phyloP scores from a whole-genome alignment of 768 basidiomycete genomes.

The Strobilomyces echinocephalus region DNA sequence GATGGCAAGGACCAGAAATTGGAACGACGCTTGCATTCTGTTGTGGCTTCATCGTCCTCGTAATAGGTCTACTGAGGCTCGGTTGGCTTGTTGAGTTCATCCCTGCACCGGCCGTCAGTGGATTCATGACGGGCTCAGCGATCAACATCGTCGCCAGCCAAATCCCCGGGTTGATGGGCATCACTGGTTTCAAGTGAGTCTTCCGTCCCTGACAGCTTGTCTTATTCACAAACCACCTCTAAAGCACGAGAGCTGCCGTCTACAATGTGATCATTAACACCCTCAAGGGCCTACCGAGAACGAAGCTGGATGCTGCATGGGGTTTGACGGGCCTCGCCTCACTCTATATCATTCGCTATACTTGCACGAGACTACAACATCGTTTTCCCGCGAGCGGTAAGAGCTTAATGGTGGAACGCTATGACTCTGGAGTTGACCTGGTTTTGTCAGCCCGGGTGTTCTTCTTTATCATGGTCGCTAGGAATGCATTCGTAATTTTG shows the following conservation, averaged over 20 bases:
- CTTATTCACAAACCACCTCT: conserved; percentile 2
- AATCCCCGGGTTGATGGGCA: conserved; percentile 86
- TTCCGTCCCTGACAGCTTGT: no score
- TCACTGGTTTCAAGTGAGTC: conserved; percentile 74
- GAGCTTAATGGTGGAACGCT: conserved; percentile 10
- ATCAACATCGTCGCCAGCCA: conserved; percentile 87
- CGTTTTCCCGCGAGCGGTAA: conserved; percentile 61
- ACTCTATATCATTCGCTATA: conserved; percentile 65
- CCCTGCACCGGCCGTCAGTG: conserved; percentile 76
- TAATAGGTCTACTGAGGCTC: conserved; percentile 80
- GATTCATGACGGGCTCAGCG: conserved; percentile 96
- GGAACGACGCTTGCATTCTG: conserved; percentile 82
- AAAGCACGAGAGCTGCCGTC: conserved; percentile 77
- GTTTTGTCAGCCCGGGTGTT: conserved; percentile 50
- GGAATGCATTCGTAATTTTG: conserved; percentile 86
- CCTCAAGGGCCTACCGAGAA: conserved; percentile 70
- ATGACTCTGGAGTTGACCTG: conserved; percentile 1
- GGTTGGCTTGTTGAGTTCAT: conserved; percentile 98
- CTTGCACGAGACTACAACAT: conserved; percentile 46
- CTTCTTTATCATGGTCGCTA: conserved; percentile 74
- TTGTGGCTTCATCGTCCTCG: conserved; percentile 87
- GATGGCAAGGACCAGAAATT: conserved; percentile 67
- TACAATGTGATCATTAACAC: conserved; percentile 92
- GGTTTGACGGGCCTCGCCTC: conserved; percentile 71
- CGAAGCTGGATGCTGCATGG: conserved; percentile 82